Evolutionary conservation across 164 flowering plant genomes (phyloP), one percentile per base, ranked within the genome.

Genomic region (Piper longum): DNA sequence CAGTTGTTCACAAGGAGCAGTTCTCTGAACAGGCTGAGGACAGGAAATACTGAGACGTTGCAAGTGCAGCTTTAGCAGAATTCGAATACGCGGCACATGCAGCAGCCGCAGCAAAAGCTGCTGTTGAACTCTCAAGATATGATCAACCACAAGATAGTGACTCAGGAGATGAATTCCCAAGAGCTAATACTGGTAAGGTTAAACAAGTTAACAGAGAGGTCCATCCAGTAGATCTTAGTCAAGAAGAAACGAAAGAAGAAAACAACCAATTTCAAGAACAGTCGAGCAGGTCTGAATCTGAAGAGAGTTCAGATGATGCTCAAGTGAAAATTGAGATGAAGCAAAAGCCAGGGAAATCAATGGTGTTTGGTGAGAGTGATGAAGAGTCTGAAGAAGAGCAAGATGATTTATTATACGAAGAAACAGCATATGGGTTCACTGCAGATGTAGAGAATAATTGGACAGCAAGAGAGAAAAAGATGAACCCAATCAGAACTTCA

Each of bases 61-160:
- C 85, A 41, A 85, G 77, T 68, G 95, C 95, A 52, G 95, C 89
- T 57, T 92, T 85, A 71, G 91, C 84, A 60, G 98, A 96, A 48
- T 92, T 85, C 72, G 83, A 85, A 73, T 89, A 89, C 2, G 96
- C 91, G 11, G 89, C 91, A 40, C 69, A 77, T 68, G 96, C 89
- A 41, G 91, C 96, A 12, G 85, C 66, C 0, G 96, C 96, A 4
- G 96, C 96, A 65, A 80, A 86, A 73, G 89, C 86, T 5, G 96
- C 91, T 3, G 86, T 85, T 59, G 85, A 79, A 61, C 89, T 88
- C 48, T 83, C 91, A n/a, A 70, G 79, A 56, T 67, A 78, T 13
- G 73, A 58, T 9, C 36, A 2, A 26, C 52, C 83, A 16, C 73
- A 26, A 26, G 36, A 26, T 26, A 26, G 36, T 26, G 36, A 26